Evolutionary conservation across 352 stramenopile species (phyloP), one percentile per base, ranked within the genome.

Genomic region (Pythium oligandrum): DNA sequence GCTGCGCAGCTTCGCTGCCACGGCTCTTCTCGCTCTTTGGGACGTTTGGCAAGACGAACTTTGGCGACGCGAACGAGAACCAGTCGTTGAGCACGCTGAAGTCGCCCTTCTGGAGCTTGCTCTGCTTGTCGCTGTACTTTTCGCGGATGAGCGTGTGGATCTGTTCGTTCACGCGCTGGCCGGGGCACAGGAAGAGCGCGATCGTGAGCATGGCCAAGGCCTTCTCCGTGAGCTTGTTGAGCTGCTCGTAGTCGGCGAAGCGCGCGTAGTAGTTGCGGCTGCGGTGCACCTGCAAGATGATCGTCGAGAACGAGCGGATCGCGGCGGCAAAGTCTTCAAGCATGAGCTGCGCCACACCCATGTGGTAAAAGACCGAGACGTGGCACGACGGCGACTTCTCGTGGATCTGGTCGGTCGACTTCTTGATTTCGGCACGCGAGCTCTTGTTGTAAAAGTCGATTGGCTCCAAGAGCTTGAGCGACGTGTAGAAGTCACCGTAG

Each of bases 261-360:
- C 85, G 86, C 53, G 90, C 83, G 68, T 97, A 89, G 71, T 97
- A 97, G 61, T 86, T 95, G 50, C 80, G 82, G 65, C 77, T 92
- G 66, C 86, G 82, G 66, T 95, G 86, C 55, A 96, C 78, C 61
- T 96, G 80, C 44, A 95, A 57, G 49, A 96, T 88, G 70, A 95
- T 89, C 35, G 83, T 93, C 70, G 82, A 90, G 68, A 95, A 93
- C 44, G 84, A 93, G 48, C 78, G 82, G 50, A 92, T 88, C 10
- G 96, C 88, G 48, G 96, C 91, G 47, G 94, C 88, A 79, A 98
- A 98, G 55, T 98, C 88, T 66, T 97, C 83, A 44, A 99, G 77
- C 96, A 99, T 98, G 61, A 99, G 79, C 75, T 98, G 97, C 9
- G 88, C 86, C 39, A 99, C 96, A 31, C 96, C 96, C 53, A 97